Evolutionary conservation across 345 rosid species (phyloP).

Genomic region (Garcia nutans): DNA sequence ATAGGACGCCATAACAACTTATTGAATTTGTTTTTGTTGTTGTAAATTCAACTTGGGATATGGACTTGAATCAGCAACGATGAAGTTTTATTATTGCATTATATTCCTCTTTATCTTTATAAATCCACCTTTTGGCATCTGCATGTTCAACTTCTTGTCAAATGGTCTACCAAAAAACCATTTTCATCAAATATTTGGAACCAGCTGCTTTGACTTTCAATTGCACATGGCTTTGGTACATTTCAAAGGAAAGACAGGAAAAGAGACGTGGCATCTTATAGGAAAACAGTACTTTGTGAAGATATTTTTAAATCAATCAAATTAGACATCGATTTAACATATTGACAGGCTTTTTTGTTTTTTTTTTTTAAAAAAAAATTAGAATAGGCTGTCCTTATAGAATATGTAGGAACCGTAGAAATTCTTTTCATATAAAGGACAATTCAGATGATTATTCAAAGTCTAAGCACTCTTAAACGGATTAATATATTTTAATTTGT

Average conservation of each 20-base stretch:
- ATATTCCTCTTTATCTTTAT: not conserved
- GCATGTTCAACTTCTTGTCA: not conserved
- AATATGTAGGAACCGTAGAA: not conserved
- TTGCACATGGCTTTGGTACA: too few species aligned
- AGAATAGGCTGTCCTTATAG: not conserved
- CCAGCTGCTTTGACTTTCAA: too few species aligned
- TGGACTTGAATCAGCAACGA: constrained; percentile 12
- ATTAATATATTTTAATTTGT: too few species aligned
- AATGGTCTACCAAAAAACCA: too few species aligned
- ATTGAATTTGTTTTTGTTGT: constrained; percentile 14
- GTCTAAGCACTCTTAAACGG: not conserved
- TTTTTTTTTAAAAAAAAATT: too few species aligned
- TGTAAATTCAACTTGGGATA: constrained; percentile 13
- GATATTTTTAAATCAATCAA: too few species aligned
- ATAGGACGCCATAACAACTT: constrained; percentile 1
- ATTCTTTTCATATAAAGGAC: not conserved
- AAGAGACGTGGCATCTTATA: too few species aligned
- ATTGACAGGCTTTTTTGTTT: too few species aligned
- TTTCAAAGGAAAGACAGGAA: too few species aligned
- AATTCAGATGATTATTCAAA: not conserved
- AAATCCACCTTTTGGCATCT: not conserved
- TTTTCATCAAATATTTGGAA: too few species aligned
- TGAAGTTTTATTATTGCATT: not conserved
- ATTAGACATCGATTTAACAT: too few species aligned
- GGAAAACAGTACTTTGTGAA: too few species aligned